Evolutionary conservation across 768 basidiomycete genomes (phyloP), one percentile per base, ranked within the genome.

Genomic region (Boletus rubescentipes): DNA sequence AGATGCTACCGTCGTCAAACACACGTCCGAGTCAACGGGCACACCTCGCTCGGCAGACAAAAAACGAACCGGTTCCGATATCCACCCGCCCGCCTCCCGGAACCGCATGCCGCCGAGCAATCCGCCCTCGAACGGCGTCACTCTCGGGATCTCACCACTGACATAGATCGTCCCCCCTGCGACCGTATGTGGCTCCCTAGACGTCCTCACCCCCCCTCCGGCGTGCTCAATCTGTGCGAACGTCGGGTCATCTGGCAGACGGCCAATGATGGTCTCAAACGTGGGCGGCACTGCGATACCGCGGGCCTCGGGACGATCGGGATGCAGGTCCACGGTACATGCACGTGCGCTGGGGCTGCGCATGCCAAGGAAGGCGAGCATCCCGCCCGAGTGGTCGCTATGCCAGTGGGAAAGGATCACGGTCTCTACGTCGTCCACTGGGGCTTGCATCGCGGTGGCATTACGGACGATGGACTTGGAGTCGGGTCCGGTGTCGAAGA

Each of bases 401-500:
- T 89, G 89, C 91, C 91, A 93, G 64, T 89, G 82, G 26, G 87
- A 91, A n/a, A 83, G 78, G 34, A 91, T 73, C 38, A 92, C 73
- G 29, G 83, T 78, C 35, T 82, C 79, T 59, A 94, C 75, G 36
- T 74, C 67, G 32, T 77, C 71, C 9, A 83, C 68, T 2, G 80
- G 78, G 1, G 83, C 64, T 20, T 82, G 74, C 76, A 93, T 76
- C 4, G 84, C 81, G 6, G 68, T 69, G 23, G 84, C 67, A 68
- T 93, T 93, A 46, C 89, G 83, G n/a, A 83, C 79, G 57, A 94
- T 82, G 26, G 87, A 84, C 21, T 73, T 75, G 15, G 82, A 81
- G 64, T 93, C 91, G 9, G 91, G 92, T 0, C 92, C 92, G 15
- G 89, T 86, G 71, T 94, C 92, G 64, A 94, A 91, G 34, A 93